phyloP scores from a whole-genome alignment of 1,284 basidiomycete genomes.

The Peniophora sp. region DNA sequence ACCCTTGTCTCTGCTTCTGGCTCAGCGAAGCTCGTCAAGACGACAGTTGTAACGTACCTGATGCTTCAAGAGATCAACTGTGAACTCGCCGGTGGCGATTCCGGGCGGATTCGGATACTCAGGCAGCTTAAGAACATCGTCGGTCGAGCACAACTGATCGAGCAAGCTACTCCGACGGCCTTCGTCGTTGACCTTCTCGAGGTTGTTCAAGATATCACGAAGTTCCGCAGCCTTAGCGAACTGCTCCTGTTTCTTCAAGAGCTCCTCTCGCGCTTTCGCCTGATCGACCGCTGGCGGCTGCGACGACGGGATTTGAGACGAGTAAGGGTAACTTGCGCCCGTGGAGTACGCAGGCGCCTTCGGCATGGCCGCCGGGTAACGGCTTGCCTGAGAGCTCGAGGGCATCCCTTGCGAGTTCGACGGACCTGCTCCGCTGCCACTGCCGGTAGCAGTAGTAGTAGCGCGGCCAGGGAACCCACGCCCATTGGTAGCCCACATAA shows the following conservation, averaged over 20 bases:
- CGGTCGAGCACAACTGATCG: constrained; percentile 57
- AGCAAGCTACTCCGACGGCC: constrained; percentile 61
- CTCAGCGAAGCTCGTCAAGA: constrained; percentile 2
- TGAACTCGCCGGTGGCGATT: constrained; percentile 50
- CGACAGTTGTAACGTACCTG: constrained; percentile 44
- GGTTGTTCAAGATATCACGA: constrained; percentile 48
- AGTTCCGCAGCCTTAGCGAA: constrained; percentile 58
- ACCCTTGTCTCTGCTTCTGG: constrained; percentile 51
- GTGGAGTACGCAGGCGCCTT: too few relatives aligned
- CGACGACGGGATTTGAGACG: too few relatives aligned
- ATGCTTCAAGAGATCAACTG: constrained; percentile 70
- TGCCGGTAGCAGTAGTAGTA: constrained; percentile 5
- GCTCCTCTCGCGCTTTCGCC: constrained; percentile 21
- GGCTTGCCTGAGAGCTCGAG: too few relatives aligned
- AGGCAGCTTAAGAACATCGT: constrained; percentile 64
- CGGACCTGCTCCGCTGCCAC: background rate
- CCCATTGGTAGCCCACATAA: constrained; percentile 67
- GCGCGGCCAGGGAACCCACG: constrained; percentile 38
- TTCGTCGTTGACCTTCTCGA: constrained; percentile 76
- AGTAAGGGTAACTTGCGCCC: too few relatives aligned
- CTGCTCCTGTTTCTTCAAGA: constrained; percentile 44
- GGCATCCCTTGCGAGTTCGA: background rate
- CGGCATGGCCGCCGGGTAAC: too few relatives aligned
- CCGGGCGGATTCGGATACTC: constrained; percentile 63
- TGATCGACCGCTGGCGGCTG: constrained; percentile 20